Base-by-base conservation (phyloP, 2,329 filamentous ascomycete genomes). In the Purpureocillium takamizusanense region DNA sequence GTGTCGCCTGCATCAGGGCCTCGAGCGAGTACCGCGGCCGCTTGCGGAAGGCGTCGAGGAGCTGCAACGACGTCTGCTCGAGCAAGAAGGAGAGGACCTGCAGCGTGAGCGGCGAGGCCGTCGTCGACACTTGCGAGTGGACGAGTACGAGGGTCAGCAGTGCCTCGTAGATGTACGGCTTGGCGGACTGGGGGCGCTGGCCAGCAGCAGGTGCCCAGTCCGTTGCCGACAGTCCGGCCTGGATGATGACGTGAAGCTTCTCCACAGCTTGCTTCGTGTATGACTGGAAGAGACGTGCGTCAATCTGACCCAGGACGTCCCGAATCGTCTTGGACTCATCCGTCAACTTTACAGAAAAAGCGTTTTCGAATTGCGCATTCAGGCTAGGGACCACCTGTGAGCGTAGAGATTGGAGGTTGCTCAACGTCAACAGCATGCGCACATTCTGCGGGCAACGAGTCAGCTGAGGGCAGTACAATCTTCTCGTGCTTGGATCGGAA, bases 1-100 rank as follows among this genome's bases (percentile, higher is more conserved):
- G 76, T 0, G 92, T 98, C 2, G 94, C 94, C 63, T 98, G 94
- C 81, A 97, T 94, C 36, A 98, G 75, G 7, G 85, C 82, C 5
- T 83, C 71, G 1, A 98, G 78, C 2, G 79, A 74, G 62, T 92
- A 97, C 15, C 69, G 69, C 4, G 70, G 60, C 7, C 82, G 78
- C 28, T 58, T 74, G 69, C 65, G 67, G 69, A 97, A 95, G 0
- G 86, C 81, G 21, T 82, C 75, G 13, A 95, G 78, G n/a, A 97
- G 78, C 44, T 88, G 81, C 6, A 74, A 66, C 10, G 83, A 90
- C 10, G 84, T 75, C 53, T 88, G 78, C 56, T 95, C 88, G 30
- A 97, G 78, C 25, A 97, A 74, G 57, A 90, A 83, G 2, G 86
- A 88, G 11, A 98, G 72, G 4, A 98, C 83, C 47, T 88, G 83